phyloP scores from a whole-genome alignment of 371 early-diverging fungal species.

The Apophysomyces sp. region DNA sequence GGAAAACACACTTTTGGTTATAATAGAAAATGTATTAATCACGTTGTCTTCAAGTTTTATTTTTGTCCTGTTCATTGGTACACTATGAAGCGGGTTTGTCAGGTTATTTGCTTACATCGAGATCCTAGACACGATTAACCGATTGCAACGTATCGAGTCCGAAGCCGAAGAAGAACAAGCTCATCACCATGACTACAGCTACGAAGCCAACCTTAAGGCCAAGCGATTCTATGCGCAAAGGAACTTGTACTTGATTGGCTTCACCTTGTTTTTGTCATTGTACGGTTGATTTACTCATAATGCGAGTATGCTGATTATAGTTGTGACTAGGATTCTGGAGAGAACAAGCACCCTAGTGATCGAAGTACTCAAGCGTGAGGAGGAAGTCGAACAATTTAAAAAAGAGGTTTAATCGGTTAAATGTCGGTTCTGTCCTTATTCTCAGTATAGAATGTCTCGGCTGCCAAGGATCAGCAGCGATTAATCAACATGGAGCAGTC shows the following conservation, averaged over 20 bases:
- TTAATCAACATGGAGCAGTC: constrained; percentile 26
- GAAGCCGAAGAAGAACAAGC: constrained; percentile 24
- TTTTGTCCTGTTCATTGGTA: constrained; percentile 59
- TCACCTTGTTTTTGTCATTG: constrained; percentile 81
- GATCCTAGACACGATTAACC: constrained; percentile 60
- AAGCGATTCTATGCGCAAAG: constrained; percentile 84
- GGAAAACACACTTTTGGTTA: neutral
- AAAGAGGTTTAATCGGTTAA: constrained; percentile 32
- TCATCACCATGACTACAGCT: constrained; percentile 33
- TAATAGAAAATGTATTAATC: neutral
- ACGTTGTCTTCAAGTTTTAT: constrained; percentile 38
- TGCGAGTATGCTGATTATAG: neutral
- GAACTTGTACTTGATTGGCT: constrained; percentile 87
- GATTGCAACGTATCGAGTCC: constrained; percentile 55
- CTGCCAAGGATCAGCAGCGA: constrained; percentile 17
- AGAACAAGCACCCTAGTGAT: constrained; percentile 68
- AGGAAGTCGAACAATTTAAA: constrained; percentile 53
- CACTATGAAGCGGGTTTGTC: neutral
- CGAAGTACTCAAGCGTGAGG: constrained; percentile 64
- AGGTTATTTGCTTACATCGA: neutral
- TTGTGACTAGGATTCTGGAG: constrained; percentile 53
- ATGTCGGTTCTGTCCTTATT: neutral
- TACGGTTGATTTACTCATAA: constrained; percentile 16
- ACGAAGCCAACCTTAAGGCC: constrained; percentile 60
- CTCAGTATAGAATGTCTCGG: constrained; percentile 10